Conservation (phyloP, 306 rosid species). For the Fagus sylvatica region DNA sequence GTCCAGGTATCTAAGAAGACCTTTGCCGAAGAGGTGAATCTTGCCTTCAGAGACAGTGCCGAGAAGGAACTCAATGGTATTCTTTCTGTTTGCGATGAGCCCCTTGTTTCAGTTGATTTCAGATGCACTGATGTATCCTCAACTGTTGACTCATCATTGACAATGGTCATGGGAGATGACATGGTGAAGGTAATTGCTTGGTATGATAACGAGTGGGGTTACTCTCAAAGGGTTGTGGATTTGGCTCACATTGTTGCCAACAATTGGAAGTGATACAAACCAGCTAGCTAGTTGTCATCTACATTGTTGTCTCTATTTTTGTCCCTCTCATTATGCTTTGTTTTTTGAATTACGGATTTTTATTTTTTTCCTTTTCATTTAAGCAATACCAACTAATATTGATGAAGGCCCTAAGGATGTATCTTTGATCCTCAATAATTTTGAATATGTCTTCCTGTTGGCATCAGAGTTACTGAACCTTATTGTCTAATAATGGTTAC, state of each 20-base stretch:
- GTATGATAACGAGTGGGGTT: conserved; percentile 99
- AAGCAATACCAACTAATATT: too few species aligned
- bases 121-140: conserved; percentile 93
- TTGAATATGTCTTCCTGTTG: too few species aligned
- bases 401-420: too few species aligned
- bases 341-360: too few species aligned
- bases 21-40: conserved; percentile 93
- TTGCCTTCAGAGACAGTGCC: conserved; percentile 86
- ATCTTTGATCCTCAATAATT: too few species aligned
- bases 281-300: too few species aligned
- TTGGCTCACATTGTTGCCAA: conserved; percentile 96
- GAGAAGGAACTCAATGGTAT: conserved; percentile 74
- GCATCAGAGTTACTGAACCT: too few species aligned
- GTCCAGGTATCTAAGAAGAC: conserved; percentile 94
- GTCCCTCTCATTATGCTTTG: too few species aligned
- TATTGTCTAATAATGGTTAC: too few species aligned
- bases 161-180: conserved; percentile 99
- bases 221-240: conserved; percentile 98
- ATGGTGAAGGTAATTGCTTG: conserved; percentile 98
- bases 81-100: conserved; percentile 94
- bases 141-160: conserved; percentile 92
- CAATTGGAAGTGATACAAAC: conserved; percentile 68
- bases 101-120: conserved; percentile 90
- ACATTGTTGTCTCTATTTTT: too few species aligned
- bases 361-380: too few species aligned